phyloP scores from a whole-genome alignment of 2,329 filamentous ascomycete genomes.

The Botrytis porri region DNA sequence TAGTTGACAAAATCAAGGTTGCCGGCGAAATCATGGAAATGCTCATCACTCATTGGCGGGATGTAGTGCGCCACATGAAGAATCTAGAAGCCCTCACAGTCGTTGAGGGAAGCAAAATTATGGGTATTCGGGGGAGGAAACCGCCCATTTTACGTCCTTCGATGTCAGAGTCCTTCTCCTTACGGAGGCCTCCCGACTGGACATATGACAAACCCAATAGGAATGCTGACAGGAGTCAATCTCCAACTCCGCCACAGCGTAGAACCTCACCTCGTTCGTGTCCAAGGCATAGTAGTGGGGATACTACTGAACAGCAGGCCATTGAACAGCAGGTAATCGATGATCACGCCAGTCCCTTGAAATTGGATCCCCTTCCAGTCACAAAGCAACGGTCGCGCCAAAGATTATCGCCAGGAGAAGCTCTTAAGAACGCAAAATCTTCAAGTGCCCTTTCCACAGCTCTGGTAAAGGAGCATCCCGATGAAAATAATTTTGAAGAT shows the following conservation, averaged over 20 bases:
- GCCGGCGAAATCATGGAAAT: slow-evolving; percentile 62
- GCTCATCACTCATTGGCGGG: slow-evolving; percentile 63
- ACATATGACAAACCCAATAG: slow-evolving; percentile 27
- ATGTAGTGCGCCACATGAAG: slow-evolving; percentile 59
- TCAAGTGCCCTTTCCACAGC: slow-evolving; percentile 15
- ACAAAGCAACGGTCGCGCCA: slow-evolving; percentile 27
- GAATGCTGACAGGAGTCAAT: slow-evolving; percentile 34
- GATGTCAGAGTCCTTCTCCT: slow-evolving; percentile 43
- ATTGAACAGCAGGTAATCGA: background rate
- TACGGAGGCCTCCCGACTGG: slow-evolving; percentile 43
- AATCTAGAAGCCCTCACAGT: slow-evolving; percentile 39
- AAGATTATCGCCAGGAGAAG: background rate
- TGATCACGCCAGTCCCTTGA: background rate
- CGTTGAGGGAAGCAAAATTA: slow-evolving; percentile 20
- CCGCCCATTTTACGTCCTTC: slow-evolving; percentile 41
- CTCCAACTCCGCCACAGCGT: slow-evolving; percentile 40
- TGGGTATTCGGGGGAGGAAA: slow-evolving; percentile 23
- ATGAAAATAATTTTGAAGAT: slow-evolving; percentile 1
- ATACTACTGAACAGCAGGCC: background rate
- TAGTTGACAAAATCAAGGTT: slow-evolving; percentile 54
- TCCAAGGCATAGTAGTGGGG: background rate
- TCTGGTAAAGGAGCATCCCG: slow-evolving; percentile 16
- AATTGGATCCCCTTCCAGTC: slow-evolving; percentile 26
- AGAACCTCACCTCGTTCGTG: slow-evolving; percentile 28
- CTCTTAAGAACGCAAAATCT: slow-evolving; percentile 12